Evolutionary conservation across 306 rosid species (phyloP), one percentile per base, ranked within the genome.

Genomic region (Quillaja saponaria): DNA sequence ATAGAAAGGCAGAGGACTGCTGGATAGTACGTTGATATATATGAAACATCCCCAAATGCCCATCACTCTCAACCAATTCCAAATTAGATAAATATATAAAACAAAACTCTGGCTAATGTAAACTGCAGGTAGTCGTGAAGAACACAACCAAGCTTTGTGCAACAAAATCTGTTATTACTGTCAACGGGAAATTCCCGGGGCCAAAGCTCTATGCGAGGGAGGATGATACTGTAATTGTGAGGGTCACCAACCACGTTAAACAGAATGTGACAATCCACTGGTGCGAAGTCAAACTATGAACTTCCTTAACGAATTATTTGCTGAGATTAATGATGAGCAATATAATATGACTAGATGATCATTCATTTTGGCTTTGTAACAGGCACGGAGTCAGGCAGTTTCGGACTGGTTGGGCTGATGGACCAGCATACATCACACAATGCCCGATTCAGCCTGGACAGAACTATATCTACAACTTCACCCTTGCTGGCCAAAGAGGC

Each of bases 301-400:
- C 40, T 28, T 38, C 9, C 28, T 72, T 20, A 68, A 34, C 18
- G 21, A 57, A 65, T 37, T 48, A 12, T 33, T 55, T 53, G 6
- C 40, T 38, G 73, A 33, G 49, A 46, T 8, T 49, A 16, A 44
- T 18, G 46, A 62, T 35, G 48, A 17, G 44, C 8, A 53, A 1
- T 15, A 14, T 50, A 3, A 60, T 6, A 8, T 57, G 31, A 52
- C 74, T 6, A 34, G 21, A 21, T 67, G 15, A 21, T 18, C 9
- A 16, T 49, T 20, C 12, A 54, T 41, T 49, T 54, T 55, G 56
- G 55, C 55, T 28, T 37, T 9, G 28, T 46, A 55, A 55, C 72
- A 82, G 94, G 90, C 95, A 90, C 77, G 92, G 92, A 20, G 77
- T 87, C 45, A 80, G 64, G 65, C 95, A 87, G 54, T 34, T 81